These are phyloP conservation scores for Morella rubra DNA, from an alignment of 306 rosid genomes.

Conservation along the genomic window DNA sequence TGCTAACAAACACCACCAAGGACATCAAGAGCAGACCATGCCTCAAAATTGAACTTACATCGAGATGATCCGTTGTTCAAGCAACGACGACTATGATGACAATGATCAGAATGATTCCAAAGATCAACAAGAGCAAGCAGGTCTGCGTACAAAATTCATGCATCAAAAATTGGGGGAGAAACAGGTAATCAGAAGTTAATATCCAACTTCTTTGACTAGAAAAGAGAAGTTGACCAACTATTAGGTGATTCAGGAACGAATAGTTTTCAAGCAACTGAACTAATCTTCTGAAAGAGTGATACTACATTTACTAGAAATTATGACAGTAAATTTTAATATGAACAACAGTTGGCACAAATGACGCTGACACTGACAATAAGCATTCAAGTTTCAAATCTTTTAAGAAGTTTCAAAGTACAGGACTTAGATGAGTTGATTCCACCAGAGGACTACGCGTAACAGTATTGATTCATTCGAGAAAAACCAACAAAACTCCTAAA, in stretches of 20 bases:
- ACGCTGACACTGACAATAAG: not conserved
- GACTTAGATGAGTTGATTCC: not conserved
- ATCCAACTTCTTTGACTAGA: not conserved
- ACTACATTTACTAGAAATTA: not conserved
- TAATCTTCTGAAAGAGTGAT: not conserved
- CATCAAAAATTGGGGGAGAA: not conserved
- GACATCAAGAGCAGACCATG: not conserved
- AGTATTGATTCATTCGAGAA: too few relatives aligned
- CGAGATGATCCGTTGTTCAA: conserved; percentile 27
- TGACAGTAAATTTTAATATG: not conserved
- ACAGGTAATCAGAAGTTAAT: conserved; percentile 6
- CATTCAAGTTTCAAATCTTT: not conserved
- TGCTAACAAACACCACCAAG: not conserved
- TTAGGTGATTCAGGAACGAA: not conserved
- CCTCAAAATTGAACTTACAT: not conserved
- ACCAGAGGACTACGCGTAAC: not conserved
- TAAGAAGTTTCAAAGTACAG: not conserved
- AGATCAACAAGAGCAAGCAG: conserved; percentile 92
- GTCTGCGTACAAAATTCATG: conserved; percentile 36
- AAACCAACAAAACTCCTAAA: too few relatives aligned
- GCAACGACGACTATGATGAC: conserved; percentile 78
- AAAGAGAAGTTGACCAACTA: not conserved
- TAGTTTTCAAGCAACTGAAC: not conserved
- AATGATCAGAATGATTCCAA: conserved; percentile 83
- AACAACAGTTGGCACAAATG: not conserved